Conservation (phyloP, 1,139 yeast species). For the Chernovozyma sophiae-reginae region DNA sequence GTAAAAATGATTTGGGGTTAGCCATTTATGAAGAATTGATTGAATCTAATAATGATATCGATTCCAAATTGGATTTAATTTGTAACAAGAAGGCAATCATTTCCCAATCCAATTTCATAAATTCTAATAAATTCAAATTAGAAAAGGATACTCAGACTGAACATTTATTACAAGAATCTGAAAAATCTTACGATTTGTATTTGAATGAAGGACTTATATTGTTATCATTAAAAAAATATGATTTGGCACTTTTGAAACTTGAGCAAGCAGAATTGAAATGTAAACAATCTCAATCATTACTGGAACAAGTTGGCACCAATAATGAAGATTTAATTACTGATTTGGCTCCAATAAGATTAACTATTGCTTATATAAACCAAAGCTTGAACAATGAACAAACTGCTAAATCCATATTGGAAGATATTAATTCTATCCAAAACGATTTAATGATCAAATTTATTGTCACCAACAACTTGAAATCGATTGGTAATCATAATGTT, state of each 20-base stretch:
- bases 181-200: constrained; percentile 28
- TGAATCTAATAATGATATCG: constrained; percentile 32
- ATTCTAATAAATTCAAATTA: not conserved
- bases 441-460: constrained; percentile 32
- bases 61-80: constrained; percentile 50
- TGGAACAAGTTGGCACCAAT: constrained; percentile 36
- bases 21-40: constrained; percentile 51
- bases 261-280: constrained; percentile 47
- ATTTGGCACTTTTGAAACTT: constrained; percentile 44
- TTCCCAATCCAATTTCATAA: constrained; percentile 43
- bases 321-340: constrained; percentile 44
- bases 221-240: constrained; percentile 41
- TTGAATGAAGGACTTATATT: constrained; percentile 68
- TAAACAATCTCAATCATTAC: constrained; percentile 6
- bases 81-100: constrained; percentile 69
- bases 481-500: constrained; percentile 11
- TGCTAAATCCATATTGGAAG: constrained; percentile 37
- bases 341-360: constrained; percentile 61
- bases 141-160: constrained; percentile 3
- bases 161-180: constrained; percentile 8
- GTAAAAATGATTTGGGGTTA: constrained; percentile 53
- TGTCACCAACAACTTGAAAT: constrained; percentile 30
- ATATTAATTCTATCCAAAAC: constrained; percentile 17
- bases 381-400: constrained; percentile 28
- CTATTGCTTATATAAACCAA: constrained; percentile 64